Base-by-base conservation (phyloP, 202 grass and related monocot species). In the Panicum hallii region DNA sequence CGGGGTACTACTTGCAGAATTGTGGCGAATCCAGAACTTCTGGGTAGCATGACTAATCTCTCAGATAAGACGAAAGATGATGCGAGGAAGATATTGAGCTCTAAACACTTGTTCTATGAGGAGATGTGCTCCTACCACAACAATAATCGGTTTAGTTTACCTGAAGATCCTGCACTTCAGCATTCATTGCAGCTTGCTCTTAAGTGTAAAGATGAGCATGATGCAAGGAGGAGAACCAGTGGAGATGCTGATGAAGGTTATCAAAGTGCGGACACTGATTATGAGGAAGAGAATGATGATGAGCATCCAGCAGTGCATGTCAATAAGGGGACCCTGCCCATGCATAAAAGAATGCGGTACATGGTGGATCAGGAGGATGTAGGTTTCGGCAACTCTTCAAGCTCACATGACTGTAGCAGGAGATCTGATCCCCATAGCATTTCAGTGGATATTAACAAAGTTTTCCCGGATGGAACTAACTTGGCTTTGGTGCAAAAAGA, bases 51-150 rank as follows among this genome's bases (percentile, higher is more conserved):
- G 88, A 71, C 89, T 77, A 72, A 83, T 85, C 48, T 97, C 26
- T 86, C 92, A 61, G 92, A 89, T 17, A 97, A 97, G 81, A 74
- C 85, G 66, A 97, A 97, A 87, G 94, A 94, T 68, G 94, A 92
- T 14, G 88, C 84, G 2, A 97, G 86, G 80, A 97, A 97, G 74
- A 97, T 94, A 63, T 80, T 97, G 70, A 97, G 69, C 84, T 97
- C 94, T 66, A 97, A 92, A 72, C 94, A 97, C 76, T 83, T 97
- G 49, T 97, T 97, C 83, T 97, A 92, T 63, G 94, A 94, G 81
- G 90, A 97, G 77, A 97, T 97, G 94, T 97, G 94, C 67, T 94
- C 92, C 43, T 97, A 95, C 60, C 95, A 98, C 86, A 95, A 98
- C 66, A 89, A 90, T 40, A 98, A 98, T 50, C 56, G 93, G 47